Conservation (phyloP, 148 eudicot species). For the Dysphania ambrosioides region DNA sequence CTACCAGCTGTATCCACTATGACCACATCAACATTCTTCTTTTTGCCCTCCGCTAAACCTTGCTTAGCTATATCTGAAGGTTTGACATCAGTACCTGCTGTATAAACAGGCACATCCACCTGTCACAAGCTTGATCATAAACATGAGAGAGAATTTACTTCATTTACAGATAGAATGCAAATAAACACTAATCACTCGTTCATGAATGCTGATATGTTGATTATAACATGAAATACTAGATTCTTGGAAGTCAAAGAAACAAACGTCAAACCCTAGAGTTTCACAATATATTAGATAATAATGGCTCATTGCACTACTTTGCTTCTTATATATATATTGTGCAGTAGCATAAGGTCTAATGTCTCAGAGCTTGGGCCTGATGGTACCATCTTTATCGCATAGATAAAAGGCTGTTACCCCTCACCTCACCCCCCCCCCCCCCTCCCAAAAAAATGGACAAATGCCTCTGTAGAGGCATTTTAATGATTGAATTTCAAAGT, state of each 20-base stretch:
- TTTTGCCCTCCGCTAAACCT: slow-evolving; percentile 79
- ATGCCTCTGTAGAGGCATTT: background rate
- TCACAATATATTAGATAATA: too few species aligned
- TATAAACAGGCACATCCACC: slow-evolving; percentile 95
- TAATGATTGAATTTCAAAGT: too few species aligned
- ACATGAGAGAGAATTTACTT: slow-evolving; percentile 36
- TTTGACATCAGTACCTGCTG: slow-evolving; percentile 77
- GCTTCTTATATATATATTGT: background rate
- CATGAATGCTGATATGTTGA: background rate
- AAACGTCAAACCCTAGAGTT: background rate
- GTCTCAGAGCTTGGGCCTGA: too few species aligned
- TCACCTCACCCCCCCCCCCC: background rate
- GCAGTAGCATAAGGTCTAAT: too few species aligned
- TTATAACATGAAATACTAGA: background rate
- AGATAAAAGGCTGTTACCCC: too few species aligned
- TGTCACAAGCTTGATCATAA: slow-evolving; percentile 47
- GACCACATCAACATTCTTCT: slow-evolving; percentile 81
- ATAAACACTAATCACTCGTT: background rate
- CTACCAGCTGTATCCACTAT: slow-evolving; percentile 98
- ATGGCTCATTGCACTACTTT: too few species aligned
- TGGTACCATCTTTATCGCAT: too few species aligned
- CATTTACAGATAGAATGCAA: background rate
- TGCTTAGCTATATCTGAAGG: slow-evolving; percentile 85
- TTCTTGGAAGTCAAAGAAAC: background rate
- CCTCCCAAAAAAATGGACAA: background rate